These are phyloP conservation scores for Aspergillus fumigatus DNA, from an alignment of 2,329 filamentous ascomycete species.

Conservation along the genomic window DNA sequence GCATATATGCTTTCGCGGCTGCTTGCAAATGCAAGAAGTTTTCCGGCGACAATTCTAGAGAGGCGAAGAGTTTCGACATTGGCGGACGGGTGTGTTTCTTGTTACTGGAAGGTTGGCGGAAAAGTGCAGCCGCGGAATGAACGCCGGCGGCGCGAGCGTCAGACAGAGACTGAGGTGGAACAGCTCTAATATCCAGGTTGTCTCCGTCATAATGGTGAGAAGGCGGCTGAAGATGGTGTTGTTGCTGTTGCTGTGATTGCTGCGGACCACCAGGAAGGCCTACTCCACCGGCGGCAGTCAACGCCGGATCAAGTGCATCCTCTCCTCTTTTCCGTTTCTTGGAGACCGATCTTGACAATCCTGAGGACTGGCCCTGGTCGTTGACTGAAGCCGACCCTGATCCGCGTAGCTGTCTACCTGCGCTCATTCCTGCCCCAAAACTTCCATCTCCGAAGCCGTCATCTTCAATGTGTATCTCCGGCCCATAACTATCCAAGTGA, in stretches of 20 bases:
- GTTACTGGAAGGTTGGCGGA: slow-evolving; percentile 46
- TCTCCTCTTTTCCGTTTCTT: slow-evolving; percentile 41
- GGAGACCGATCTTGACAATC: slow-evolving; percentile 30
- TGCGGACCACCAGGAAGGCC: slow-evolving; percentile 22
- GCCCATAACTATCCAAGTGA: slow-evolving; percentile 37
- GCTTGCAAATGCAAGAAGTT: slow-evolving; percentile 53
- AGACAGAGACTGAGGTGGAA: slow-evolving; percentile 35
- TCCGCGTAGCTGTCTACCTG: slow-evolving; percentile 24
- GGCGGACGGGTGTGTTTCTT: slow-evolving; percentile 56
- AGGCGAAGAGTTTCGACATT: slow-evolving; percentile 55
- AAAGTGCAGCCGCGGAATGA: slow-evolving; percentile 52
- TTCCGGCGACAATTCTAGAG: slow-evolving; percentile 53
- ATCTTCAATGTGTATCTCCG: slow-evolving; percentile 38
- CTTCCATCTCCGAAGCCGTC: slow-evolving; percentile 36
- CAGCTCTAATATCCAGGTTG: slow-evolving; percentile 32
- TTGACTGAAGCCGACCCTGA: slow-evolving; percentile 17
- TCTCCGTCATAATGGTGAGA: slow-evolving; percentile 27
- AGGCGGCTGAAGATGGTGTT: slow-evolving; percentile 22
- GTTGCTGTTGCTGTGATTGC: slow-evolving; percentile 21
- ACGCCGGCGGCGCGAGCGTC: slow-evolving; percentile 48
- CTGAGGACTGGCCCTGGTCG: slow-evolving; percentile 26
- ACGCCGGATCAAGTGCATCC: slow-evolving; percentile 34
- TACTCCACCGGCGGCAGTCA: slow-evolving; percentile 21
- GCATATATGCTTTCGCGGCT: slow-evolving; percentile 55
- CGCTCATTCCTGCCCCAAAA: slow-evolving; percentile 25